Percentiles rank a stretch among this genome's conserved stretches.
Conservation (phyloP, 805 yeast species). For the Lipomyces japonicus region DNA sequence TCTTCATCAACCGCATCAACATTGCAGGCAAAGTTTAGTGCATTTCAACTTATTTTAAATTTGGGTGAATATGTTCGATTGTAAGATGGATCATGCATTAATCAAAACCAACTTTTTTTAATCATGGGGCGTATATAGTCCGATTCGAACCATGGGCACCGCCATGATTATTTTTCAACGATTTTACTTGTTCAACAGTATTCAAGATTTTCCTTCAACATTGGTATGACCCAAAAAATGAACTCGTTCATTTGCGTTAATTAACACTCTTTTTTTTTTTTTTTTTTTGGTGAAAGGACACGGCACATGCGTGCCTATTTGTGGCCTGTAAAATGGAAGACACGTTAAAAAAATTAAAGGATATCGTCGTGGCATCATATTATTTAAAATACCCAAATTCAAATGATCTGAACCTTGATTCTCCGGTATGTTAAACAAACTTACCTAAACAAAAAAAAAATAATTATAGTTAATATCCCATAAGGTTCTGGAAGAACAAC, state of each 20-base stretch:
- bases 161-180: slow-evolving; percentile 30
- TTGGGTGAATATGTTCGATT: slow-evolving; percentile 20
- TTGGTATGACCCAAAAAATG: slow-evolving; percentile 5
- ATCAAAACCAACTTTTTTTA: background rate
- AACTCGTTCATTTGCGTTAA: background rate
- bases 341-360: slow-evolving; percentile 67
- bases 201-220: slow-evolving; percentile 21
- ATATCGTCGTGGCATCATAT: slow-evolving; percentile 53
- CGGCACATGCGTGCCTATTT: slow-evolving; percentile 66
- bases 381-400: slow-evolving; percentile 36
- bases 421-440: slow-evolving; percentile 28
- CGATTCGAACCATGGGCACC: slow-evolving; percentile 30
- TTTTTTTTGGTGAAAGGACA: too few relatives aligned
- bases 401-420: slow-evolving; percentile 21
- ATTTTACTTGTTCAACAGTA: slow-evolving; percentile 27
- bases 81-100: slow-evolving; percentile 12
- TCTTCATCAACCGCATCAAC: too few relatives aligned
- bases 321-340: slow-evolving; percentile 75
- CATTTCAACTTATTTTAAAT: slow-evolving; percentile 14
- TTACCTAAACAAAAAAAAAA: slow-evolving; percentile 48
- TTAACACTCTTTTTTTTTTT: background rate
- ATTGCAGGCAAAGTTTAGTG: slow-evolving; percentile 19
- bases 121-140: slow-evolving; percentile 13
- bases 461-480: background rate
- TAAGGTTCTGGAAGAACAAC: slow-evolving; percentile 28